Base-by-base conservation (phyloP, 2,329 filamentous ascomycete species). In the Hypoxylon sp. region DNA sequence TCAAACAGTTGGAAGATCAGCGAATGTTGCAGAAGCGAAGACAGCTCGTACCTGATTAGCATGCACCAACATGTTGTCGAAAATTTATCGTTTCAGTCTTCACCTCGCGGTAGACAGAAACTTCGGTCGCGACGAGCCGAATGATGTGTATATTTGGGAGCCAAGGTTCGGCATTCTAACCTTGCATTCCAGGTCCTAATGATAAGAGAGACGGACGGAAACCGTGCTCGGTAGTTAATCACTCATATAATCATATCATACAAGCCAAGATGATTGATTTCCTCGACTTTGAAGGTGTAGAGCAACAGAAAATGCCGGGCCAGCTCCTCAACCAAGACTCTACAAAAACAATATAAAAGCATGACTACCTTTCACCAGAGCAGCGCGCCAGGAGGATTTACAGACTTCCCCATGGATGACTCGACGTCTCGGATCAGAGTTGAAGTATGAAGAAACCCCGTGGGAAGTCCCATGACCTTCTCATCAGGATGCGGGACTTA, bases 181-280 rank as follows among this genome's bases (percentile, higher is more conserved):
- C 17, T 33, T 14, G 31, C 8, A 22, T 13, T 29, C 17, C 14
- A 29, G 33, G 5, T 44, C 14, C 26, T 5, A 24, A 33, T 5
- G 17, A 33, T 22, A 56, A 14, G 22, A 24, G 9, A 29, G 9
- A 46, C 10, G 4, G 22, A n/a, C 37, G 10, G 8, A 22, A 46
- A 33, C 2, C 1, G 29, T 33, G n/a, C 5, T n/a, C 9, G 8
- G 9, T 33, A 39, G 31, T 17, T 33, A 9, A 46, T 13, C 22
- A 19, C 6, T 22, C n/a, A 8, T 46, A 29, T 55, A 24, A 56
- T 55, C 52, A 55, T 55, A 55, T 55, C 52, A 55, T 55, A 10
- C 2, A 14, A 19, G 9, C 22, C 10, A n/a, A 5, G 52, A 2
- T 11, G 29, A 14, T 10, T 55, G 22, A 55, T 44, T 48, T 9